Conservation (phyloP, 1,139 yeast genomes). For the Scheffersomyces parashehatae region DNA sequence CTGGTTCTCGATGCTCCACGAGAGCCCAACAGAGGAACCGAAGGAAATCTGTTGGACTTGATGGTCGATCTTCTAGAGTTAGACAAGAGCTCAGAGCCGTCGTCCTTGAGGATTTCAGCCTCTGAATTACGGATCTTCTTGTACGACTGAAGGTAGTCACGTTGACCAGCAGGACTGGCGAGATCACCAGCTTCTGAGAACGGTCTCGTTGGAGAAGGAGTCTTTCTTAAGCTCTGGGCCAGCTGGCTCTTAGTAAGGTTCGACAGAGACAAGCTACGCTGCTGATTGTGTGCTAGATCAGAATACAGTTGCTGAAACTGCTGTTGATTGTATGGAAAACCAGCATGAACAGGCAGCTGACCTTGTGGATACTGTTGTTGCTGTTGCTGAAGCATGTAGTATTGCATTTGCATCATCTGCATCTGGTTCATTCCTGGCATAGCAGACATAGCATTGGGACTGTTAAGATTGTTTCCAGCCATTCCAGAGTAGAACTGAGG, state of each 20-base stretch:
- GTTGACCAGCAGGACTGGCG: not conserved
- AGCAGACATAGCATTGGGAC: constrained; percentile 5
- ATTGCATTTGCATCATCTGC: constrained; percentile 9
- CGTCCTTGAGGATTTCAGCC: constrained; percentile 6
- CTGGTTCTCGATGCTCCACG: constrained; percentile 5
- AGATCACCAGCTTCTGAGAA: not conserved
- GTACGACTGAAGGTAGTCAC: constrained; percentile 7
- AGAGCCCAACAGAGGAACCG: constrained; percentile 30
- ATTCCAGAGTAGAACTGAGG: constrained; percentile 8
- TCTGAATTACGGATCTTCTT: constrained; percentile 1
- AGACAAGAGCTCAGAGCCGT: constrained; percentile 24
- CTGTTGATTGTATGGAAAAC: constrained; percentile 1
- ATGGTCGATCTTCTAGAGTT: constrained; percentile 36
- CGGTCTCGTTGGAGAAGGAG: not conserved
- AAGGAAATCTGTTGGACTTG: constrained; percentile 38
- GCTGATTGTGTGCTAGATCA: not conserved
- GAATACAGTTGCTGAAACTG: not conserved
- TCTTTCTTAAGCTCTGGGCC: not conserved
- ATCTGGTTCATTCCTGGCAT: constrained; percentile 8
- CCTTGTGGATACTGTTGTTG: constrained; percentile 3
- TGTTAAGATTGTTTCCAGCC: constrained; percentile 5
- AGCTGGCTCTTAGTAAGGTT: constrained; percentile 2
- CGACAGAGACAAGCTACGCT: not conserved
- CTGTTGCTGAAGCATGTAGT: constrained; percentile 9
- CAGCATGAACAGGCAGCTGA: not conserved